Base-by-base conservation (phyloP, 2,329 filamentous ascomycete species). In the Catunica adiposa region DNA sequence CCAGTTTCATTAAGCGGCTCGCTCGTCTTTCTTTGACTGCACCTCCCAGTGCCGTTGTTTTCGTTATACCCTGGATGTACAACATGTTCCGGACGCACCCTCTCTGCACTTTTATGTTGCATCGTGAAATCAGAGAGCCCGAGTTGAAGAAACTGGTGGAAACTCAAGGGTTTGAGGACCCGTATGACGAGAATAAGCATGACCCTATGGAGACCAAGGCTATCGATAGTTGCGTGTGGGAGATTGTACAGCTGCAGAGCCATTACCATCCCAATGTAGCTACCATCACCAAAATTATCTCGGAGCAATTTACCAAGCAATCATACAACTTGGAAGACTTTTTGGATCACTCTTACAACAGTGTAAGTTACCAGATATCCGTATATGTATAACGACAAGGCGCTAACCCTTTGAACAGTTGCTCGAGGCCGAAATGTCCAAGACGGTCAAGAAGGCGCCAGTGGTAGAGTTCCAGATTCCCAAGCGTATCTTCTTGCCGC, bases 221-320 rank as follows among this genome's bases (percentile, higher is more conserved):
- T 17, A 86, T 98, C 58, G 89, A 97, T 57, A 95, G 88, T 68
- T 89, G 84, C 66, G 71, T 98, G 6, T 98, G 92, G 94, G 92
- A 98, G 67, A 76, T 98, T 54, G 85, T 94, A 59, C 89, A 88
- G 58, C 72, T 97, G 57, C 88, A 94, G 67, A 83, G 82, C 0
- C 94, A 98, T 68, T 97, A 94, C 68, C 92, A 98, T 66, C 92
- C 94, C 14, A 98, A 97, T 62, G 88, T 98, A 23, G 89, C 90
- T 0, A 92, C 89, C 2, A 81, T 98, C 62, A 84, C 89, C 47
- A 92, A 89, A 68, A 95, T 98, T 60, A 81, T 98, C 57, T 86
- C 86, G 1, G 89, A 97, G 69, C 92, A 97, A 67, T 98, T 97
- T 67, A 98, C 92, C 1, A 98, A 98, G 71, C 83, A 89, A 62